Conservation (phyloP, 352 stramenopile species). For the Pythium utonaiense region DNA sequence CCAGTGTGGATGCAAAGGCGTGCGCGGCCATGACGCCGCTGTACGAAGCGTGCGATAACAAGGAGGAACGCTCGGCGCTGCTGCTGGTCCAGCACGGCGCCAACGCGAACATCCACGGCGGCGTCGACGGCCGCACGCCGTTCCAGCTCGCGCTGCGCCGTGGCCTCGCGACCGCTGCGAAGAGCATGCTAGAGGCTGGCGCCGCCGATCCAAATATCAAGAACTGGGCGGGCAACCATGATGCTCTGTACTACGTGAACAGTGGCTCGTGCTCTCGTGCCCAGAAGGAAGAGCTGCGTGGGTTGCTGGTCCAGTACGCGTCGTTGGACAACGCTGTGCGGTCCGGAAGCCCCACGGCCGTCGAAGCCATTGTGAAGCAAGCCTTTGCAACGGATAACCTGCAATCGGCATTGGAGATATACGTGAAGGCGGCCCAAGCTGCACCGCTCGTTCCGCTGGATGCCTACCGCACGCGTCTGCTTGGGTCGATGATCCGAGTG, state of each 20-base stretch:
- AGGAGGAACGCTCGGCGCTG: neutral
- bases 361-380: neutral
- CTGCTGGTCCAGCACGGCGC: conserved; percentile 1
- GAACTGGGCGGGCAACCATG: neutral
- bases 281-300: neutral
- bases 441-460: neutral
- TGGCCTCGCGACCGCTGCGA: neutral
- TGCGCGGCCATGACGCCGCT: neutral
- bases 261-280: neutral
- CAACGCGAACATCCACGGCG: neutral
- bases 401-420: neutral
- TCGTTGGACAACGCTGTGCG: neutral
- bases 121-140: neutral
- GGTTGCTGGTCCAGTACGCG: neutral
- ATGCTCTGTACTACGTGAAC: neutral
- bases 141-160: neutral
- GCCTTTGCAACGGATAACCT: neutral
- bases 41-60: neutral
- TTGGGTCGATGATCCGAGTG: neutral
- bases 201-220: neutral
- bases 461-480: neutral
- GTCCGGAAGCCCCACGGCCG: neutral
- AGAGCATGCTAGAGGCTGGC: neutral
- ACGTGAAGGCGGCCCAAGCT: neutral
- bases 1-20: neutral